phyloP scores from a whole-genome alignment of 768 basidiomycete species.

The Rhizopogon vinicolor region DNA sequence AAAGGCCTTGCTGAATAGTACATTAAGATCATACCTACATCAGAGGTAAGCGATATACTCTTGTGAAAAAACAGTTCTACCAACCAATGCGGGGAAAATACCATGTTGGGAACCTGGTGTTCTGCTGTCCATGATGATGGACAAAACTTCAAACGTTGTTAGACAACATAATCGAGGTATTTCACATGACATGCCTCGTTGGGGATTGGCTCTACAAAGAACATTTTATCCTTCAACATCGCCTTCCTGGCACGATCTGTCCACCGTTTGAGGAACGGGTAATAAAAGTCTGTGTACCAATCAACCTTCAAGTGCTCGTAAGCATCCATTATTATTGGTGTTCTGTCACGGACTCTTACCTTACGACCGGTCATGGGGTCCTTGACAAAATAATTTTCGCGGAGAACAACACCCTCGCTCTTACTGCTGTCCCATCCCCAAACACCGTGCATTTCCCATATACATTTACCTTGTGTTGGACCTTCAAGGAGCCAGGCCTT shows the following conservation, averaged over 20 bases:
- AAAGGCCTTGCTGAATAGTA: constrained; percentile 80
- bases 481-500: constrained; percentile 74
- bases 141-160: constrained; percentile 55
- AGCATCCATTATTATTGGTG: background rate
- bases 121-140: constrained; percentile 72
- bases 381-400: constrained; percentile 80
- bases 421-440: constrained; percentile 82
- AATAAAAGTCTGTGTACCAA: constrained; percentile 86
- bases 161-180: constrained; percentile 2
- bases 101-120: constrained; percentile 55
- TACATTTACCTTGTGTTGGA: constrained; percentile 64
- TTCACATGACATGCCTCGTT: constrained; percentile 63
- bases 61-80: constrained; percentile 14
- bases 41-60: background rate
- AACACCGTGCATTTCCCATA: constrained; percentile 91
- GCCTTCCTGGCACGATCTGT: constrained; percentile 49
- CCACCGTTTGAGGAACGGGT: constrained; percentile 71
- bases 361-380: constrained; percentile 60
- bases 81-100: constrained; percentile 74
- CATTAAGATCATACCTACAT: constrained; percentile 86
- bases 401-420: constrained; percentile 65
- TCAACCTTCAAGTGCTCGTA: constrained; percentile 49
- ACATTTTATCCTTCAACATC: constrained; percentile 48
- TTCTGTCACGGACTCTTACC: constrained; percentile 30
- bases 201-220: constrained; percentile 85